A percentile compares a stretch with the other conserved stretches of the same genome.
These are phyloP conservation scores for Coniophora puteana DNA, from an alignment of 1,284 basidiomycete genomes.

Conservation along the genomic window DNA sequence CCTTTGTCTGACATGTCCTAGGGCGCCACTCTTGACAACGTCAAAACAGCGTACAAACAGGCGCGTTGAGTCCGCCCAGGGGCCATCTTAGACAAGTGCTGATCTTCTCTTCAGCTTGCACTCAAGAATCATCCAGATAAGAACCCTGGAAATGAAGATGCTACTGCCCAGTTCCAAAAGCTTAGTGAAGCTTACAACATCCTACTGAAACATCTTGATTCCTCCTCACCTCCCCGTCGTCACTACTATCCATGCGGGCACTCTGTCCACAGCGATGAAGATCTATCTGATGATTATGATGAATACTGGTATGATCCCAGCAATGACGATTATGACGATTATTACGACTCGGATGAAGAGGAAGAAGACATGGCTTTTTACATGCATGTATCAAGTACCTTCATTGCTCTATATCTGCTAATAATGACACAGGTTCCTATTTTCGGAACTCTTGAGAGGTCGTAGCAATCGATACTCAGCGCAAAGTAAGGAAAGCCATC, in stretches of 20 bases:
- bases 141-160: slow-evolving; percentile 57
- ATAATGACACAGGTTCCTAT: slow-evolving; percentile 37
- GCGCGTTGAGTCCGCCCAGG: slow-evolving; percentile 27
- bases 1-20: slow-evolving; percentile 22
- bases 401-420: slow-evolving; percentile 2
- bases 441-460: slow-evolving; percentile 40
- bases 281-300: slow-evolving; percentile 28
- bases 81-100: slow-evolving; percentile 4
- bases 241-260: slow-evolving; percentile 16
- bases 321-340: slow-evolving; percentile 29
- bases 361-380: slow-evolving; percentile 38
- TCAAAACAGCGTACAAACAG: slow-evolving; percentile 67
- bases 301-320: slow-evolving; percentile 32
- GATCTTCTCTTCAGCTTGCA: slow-evolving; percentile 42
- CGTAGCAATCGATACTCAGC: slow-evolving; percentile 17
- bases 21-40: slow-evolving; percentile 57
- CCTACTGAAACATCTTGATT: slow-evolving; percentile 52
- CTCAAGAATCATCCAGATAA: slow-evolving; percentile 73
- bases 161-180: slow-evolving; percentile 65
- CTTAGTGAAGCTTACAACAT: slow-evolving; percentile 65
- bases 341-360: slow-evolving; percentile 30
- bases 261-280: slow-evolving; percentile 17
- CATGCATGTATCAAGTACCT: slow-evolving; percentile 27
- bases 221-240: slow-evolving; percentile 22
- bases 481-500: not conserved